Evolutionary conservation across 2,329 filamentous ascomycete species (phyloP).

Genomic region (Ophiostoma quercus): DNA sequence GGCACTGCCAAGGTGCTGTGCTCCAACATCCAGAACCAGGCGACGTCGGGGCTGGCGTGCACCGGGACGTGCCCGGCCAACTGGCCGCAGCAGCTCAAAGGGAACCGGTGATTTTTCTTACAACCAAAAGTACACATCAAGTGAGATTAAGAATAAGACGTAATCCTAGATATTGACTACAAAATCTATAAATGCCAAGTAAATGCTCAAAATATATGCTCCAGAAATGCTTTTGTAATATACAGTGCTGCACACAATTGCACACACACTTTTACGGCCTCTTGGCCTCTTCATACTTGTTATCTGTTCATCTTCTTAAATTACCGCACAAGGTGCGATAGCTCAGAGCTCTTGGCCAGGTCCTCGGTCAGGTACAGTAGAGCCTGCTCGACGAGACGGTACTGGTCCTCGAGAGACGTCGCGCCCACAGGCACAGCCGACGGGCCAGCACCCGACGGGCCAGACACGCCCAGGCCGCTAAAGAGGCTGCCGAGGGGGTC

Average conservation of each 20-base stretch:
- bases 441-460: neutral
- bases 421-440: neutral
- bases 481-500: conserved; percentile 26
- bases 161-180: neutral
- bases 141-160: neutral
- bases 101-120: no score
- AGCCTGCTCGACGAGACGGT: conserved; percentile 28
- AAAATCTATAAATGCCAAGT: neutral
- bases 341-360: conserved; percentile 26
- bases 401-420: conserved; percentile 28
- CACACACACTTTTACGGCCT: neutral
- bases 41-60: no score
- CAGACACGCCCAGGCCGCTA: conserved; percentile 21
- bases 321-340: conserved; percentile 22
- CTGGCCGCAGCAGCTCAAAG: no score
- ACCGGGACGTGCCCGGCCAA: no score
- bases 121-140: no score
- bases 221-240: neutral
- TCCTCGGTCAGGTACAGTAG: conserved; percentile 28
- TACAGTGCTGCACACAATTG: neutral
- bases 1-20: no score
- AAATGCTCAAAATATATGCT: neutral
- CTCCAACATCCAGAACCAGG: no score
- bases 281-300: neutral
- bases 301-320: no score